These are phyloP conservation scores for Colletotrichum chlorophyti DNA, from an alignment of 2,329 filamentous ascomycete genomes.

Conservation along the genomic window DNA sequence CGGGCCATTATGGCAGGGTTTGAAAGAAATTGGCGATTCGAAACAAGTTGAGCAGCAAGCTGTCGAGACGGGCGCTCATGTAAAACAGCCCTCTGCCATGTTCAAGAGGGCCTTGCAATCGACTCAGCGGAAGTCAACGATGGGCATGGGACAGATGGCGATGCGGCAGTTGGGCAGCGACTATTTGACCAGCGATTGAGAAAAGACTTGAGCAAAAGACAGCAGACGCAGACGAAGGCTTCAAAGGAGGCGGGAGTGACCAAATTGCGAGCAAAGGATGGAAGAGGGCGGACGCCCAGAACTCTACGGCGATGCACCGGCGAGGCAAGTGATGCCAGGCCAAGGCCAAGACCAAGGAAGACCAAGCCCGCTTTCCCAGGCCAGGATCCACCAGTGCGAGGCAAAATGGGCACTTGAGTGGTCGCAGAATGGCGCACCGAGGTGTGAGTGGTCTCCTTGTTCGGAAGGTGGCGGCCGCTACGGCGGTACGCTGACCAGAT, in stretches of 20 bases:
- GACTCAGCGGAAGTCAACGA: background rate
- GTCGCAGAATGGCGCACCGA: slow-evolving; percentile 23
- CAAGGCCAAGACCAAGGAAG: slow-evolving; percentile 7
- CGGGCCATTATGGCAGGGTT: slow-evolving; percentile 8
- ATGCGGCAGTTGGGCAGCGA: background rate
- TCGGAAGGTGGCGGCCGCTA: slow-evolving; percentile 4
- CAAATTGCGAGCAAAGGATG: no score
- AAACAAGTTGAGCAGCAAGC: slow-evolving; percentile 19
- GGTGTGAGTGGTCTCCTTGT: slow-evolving; percentile 4
- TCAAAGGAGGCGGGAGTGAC: no score
- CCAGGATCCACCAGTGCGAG: slow-evolving; percentile 27
- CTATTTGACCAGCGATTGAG: background rate
- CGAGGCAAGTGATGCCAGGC: slow-evolving; percentile 8
- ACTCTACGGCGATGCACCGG: slow-evolving; percentile 13
- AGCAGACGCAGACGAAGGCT: no score
- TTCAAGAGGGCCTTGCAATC: slow-evolving; percentile 15
- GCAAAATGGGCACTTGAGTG: slow-evolving; percentile 12
- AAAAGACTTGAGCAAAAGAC: no score
- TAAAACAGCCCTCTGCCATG: slow-evolving; percentile 24
- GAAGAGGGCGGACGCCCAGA: slow-evolving; percentile 2
- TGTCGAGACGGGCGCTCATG: slow-evolving; percentile 21
- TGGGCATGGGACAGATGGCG: background rate
- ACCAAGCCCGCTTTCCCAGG: slow-evolving; percentile 20
- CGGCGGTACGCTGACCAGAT: background rate
- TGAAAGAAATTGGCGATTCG: background rate